A percentile compares a stretch with the other conserved stretches of the same genome.
These are phyloP conservation scores for Ophiostoma tasmaniense DNA, from an alignment of 2,329 filamentous ascomycete genomes.

Conservation along the genomic window DNA sequence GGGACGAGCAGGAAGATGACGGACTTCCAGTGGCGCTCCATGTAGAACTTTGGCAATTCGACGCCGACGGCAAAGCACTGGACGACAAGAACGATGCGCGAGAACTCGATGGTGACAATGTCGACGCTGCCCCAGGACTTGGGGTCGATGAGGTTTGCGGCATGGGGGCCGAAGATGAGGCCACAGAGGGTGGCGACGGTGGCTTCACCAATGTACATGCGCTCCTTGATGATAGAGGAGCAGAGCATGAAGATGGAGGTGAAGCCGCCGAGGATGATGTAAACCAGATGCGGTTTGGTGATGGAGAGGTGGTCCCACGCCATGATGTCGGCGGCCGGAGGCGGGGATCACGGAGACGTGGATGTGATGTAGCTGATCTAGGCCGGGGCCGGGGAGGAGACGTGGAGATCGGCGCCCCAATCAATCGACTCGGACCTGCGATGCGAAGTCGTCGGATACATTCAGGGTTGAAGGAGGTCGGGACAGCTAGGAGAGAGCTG, in stretches of 20 bases:
- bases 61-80: constrained; percentile 90
- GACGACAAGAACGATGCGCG: constrained; percentile 79
- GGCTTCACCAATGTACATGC: constrained; percentile 95
- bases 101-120: constrained; percentile 81
- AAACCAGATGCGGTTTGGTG: constrained; percentile 94
- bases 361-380: background rate
- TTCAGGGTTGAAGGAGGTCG: constrained; percentile 16
- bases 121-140: constrained; percentile 72
- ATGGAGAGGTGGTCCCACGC: constrained; percentile 74
- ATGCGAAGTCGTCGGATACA: constrained; percentile 21
- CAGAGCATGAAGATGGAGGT: constrained; percentile 97
- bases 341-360: background rate
- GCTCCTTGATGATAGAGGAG: constrained; percentile 96
- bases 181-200: constrained; percentile 85
- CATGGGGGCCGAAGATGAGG: constrained; percentile 82
- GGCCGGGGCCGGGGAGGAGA: constrained; percentile 5
- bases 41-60: constrained; percentile 86
- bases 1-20: constrained; percentile 81
- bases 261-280: constrained; percentile 96
- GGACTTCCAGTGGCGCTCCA: constrained; percentile 96
- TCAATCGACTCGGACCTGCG: constrained; percentile 23
- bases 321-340: constrained; percentile 37
- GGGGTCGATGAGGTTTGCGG: constrained; percentile 71
- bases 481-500: background rate
- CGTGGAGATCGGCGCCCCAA: constrained; percentile 22